These are phyloP conservation scores for Leishmania mexicana DNA, from an alignment of 208 protist genomes.

Conservation along the genomic window DNA sequence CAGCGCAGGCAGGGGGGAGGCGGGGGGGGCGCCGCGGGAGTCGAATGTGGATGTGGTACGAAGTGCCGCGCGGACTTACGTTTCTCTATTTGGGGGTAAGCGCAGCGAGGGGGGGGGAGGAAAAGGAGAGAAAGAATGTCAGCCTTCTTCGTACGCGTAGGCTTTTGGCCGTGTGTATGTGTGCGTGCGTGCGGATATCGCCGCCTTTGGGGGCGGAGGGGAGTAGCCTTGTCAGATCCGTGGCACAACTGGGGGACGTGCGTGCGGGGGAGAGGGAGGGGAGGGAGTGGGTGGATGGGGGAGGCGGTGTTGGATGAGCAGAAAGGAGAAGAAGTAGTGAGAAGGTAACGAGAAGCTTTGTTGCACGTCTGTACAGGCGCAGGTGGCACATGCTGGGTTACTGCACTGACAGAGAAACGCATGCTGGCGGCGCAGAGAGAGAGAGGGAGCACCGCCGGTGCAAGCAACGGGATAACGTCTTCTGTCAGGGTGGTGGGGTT, in stretches of 20 bases:
- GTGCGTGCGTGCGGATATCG: conserved; percentile 5
- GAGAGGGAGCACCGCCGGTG: background rate
- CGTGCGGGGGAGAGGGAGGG: background rate
- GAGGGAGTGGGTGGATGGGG: background rate
- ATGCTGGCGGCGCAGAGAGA: background rate
- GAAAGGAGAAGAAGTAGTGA: background rate
- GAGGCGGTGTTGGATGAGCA: background rate
- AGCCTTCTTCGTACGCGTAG: too few relatives aligned
- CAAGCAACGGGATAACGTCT: background rate
- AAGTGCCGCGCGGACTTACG: background rate
- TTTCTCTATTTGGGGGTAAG: background rate
- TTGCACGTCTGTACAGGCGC: background rate
- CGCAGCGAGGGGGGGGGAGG: background rate
- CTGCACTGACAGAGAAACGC: background rate
- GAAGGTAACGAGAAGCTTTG: background rate
- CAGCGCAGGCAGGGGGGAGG: background rate
- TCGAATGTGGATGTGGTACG: background rate
- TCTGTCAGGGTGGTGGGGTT: background rate
- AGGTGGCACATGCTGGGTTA: background rate
- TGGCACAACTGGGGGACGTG: background rate
- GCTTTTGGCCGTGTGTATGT: conserved; percentile 5
- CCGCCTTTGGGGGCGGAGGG: background rate
- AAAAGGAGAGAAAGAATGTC: background rate
- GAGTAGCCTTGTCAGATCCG: background rate
- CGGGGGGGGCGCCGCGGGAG: background rate